phyloP scores from a whole-genome alignment of 2,329 filamentous ascomycete genomes.

The Berkeleyomyces basicola region DNA sequence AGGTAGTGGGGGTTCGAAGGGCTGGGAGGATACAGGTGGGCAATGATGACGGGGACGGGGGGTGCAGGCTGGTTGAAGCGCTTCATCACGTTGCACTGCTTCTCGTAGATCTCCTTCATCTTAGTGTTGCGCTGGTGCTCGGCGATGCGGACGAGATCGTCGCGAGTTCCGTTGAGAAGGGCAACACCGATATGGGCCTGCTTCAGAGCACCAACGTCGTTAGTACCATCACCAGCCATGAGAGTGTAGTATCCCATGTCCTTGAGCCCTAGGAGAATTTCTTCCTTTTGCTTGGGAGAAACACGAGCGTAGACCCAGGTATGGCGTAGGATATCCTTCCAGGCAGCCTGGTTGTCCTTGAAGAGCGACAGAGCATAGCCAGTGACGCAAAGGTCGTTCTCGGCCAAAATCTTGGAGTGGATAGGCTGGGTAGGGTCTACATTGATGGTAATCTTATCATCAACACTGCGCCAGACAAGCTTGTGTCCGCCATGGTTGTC shows the following conservation, averaged over 20 bases:
- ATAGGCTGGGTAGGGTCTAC: slow-evolving; percentile 72
- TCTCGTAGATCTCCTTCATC: slow-evolving; percentile 98
- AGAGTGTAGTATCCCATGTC: slow-evolving; percentile 95
- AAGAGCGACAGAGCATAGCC: slow-evolving; percentile 87
- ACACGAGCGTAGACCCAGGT: slow-evolving; percentile 97
- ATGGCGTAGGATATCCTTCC: slow-evolving; percentile 64
- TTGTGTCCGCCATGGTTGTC: slow-evolving; percentile 65
- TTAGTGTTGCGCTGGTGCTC: slow-evolving; percentile 88
- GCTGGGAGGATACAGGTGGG: slow-evolving; percentile 84
- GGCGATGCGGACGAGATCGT: slow-evolving; percentile 79
- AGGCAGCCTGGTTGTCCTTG: slow-evolving; percentile 54
- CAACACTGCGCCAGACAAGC: slow-evolving; percentile 86
- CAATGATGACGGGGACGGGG: slow-evolving; percentile 83
- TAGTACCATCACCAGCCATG: slow-evolving; percentile 97
- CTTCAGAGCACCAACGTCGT: slow-evolving; percentile 94
- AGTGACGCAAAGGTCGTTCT: slow-evolving; percentile 88
- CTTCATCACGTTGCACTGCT: slow-evolving; percentile 80
- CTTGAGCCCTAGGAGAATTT: slow-evolving; percentile 90
- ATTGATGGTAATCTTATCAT: slow-evolving; percentile 72
- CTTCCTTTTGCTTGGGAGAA: slow-evolving; percentile 96
- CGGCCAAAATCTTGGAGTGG: slow-evolving; percentile 61
- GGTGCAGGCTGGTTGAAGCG: slow-evolving; percentile 87
- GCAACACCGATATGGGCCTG: slow-evolving; percentile 96
- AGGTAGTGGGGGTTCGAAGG: slow-evolving; percentile 85
- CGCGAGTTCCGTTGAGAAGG: slow-evolving; percentile 80